phyloP scores from a whole-genome alignment of 305 asterid genomes.

The Fraxinus dipetala region DNA sequence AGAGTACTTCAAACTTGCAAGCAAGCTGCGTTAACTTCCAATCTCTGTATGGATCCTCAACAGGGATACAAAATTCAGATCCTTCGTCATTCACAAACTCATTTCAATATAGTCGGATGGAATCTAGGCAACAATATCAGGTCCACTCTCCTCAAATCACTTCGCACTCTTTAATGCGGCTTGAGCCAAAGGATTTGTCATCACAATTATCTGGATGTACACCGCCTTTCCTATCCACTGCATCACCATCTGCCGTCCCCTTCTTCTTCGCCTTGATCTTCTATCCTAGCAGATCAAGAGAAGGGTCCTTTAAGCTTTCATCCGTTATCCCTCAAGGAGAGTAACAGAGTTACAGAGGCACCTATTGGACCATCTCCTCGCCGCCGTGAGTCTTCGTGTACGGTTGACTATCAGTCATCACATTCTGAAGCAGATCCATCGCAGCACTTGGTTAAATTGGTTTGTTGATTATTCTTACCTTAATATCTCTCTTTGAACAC shows the following conservation, averaged over 20 bases:
- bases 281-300: slow-evolving; percentile 26
- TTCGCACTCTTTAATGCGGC: slow-evolving; percentile 26
- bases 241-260: slow-evolving; percentile 35
- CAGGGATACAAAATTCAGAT: slow-evolving; percentile 7
- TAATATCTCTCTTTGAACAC: not conserved
- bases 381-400: slow-evolving; percentile 21
- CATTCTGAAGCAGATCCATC: slow-evolving; percentile 19
- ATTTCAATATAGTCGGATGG: slow-evolving; percentile 16
- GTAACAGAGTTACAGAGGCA: slow-evolving; percentile 16
- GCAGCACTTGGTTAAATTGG: slow-evolving; percentile 39
- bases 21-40: slow-evolving; percentile 14
- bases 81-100: slow-evolving; percentile 14
- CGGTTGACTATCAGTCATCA: slow-evolving; percentile 10
- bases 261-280: slow-evolving; percentile 37
- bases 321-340: slow-evolving; percentile 24
- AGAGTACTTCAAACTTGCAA: slow-evolving; percentile 15
- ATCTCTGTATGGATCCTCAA: slow-evolving; percentile 20
- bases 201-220: slow-evolving; percentile 23
- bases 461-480: slow-evolving; percentile 24
- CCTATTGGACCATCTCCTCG: slow-evolving; percentile 21
- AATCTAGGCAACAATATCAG: slow-evolving; percentile 16
- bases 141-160: slow-evolving; percentile 33
- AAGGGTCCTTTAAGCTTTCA: slow-evolving; percentile 19
- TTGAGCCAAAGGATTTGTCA: slow-evolving; percentile 32
- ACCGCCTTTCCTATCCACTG: slow-evolving; percentile 18